A percentile compares a stretch with the other conserved stretches of the same genome.
Evolutionary conservation across 2,329 filamentous ascomycete genomes (phyloP).

Genomic region (Penicillium sp.): DNA sequence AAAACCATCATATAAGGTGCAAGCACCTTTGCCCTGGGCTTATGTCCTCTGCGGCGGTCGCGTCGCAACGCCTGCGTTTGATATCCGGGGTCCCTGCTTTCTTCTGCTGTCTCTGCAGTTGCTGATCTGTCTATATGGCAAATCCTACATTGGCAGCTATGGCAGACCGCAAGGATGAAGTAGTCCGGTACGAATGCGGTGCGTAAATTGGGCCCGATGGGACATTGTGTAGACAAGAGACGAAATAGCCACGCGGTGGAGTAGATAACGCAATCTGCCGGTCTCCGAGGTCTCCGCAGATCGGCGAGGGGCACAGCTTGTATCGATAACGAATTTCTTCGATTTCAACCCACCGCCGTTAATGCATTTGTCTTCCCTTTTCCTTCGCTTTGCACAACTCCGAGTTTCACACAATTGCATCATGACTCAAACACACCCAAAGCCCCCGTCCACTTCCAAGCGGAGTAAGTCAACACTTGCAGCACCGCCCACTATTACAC

Average conservation of each 20-base stretch:
- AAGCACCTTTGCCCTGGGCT: conserved; percentile 10
- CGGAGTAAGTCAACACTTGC: conserved; percentile 1
- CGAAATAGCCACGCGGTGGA: background rate
- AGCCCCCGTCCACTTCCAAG: background rate
- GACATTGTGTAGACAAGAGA: conserved; percentile 14
- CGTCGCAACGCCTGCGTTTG: conserved; percentile 13
- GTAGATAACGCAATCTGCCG: background rate
- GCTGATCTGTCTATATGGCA: conserved; percentile 23
- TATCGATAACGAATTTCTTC: background rate
- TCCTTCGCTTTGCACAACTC: background rate
- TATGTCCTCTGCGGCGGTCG: conserved; percentile 7
- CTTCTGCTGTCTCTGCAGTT: conserved; percentile 12
- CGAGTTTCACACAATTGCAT: background rate
- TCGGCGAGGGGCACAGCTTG: background rate
- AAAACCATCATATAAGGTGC: conserved; percentile 25
- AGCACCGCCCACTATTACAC: background rate
- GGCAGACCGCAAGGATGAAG: background rate
- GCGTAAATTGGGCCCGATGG: conserved; percentile 16
- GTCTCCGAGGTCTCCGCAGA: background rate
- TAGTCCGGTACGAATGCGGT: conserved; percentile 10
- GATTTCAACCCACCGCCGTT: background rate
- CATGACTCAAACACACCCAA: background rate
- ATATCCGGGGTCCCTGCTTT: conserved; percentile 11
- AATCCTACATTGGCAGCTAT: conserved; percentile 16
- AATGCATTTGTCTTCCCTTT: background rate